Percentiles rank a stretch among this genome's conserved stretches.
Evolutionary conservation across 305 asterid species (phyloP).

Genomic region (Nicotiana rustica): DNA sequence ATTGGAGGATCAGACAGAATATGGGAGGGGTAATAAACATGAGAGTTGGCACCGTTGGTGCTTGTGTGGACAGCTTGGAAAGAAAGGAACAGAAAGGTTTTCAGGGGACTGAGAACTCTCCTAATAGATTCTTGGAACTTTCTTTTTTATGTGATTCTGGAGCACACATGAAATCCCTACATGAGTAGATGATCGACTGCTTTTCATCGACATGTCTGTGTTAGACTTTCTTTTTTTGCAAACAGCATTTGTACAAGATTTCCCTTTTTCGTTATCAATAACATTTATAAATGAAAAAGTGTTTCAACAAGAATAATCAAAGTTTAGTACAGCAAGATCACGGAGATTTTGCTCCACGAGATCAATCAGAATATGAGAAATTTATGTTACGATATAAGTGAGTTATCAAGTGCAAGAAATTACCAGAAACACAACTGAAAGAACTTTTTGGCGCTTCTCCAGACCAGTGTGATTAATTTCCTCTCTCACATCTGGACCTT

Average conservation of each 20-base stretch:
- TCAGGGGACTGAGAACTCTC: not conserved
- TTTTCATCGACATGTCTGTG: not conserved
- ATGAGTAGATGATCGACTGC: not conserved
- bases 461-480: slow-evolving; percentile 69
- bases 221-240: not conserved
- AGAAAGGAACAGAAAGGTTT: not conserved
- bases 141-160: not conserved
- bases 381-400: not conserved
- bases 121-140: not conserved
- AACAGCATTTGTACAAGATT: not conserved
- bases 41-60: not conserved
- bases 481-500: slow-evolving; percentile 49
- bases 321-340: not conserved
- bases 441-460: slow-evolving; percentile 80
- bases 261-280: not conserved
- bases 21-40: not conserved
- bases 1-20: not conserved
- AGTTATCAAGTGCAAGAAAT: slow-evolving; percentile 31
- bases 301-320: not conserved
- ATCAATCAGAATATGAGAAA: slow-evolving; percentile 17
- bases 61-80: not conserved
- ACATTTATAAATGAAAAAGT: not conserved
- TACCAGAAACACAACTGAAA: slow-evolving; percentile 91
- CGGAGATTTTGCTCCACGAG: not conserved
- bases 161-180: not conserved